Base-by-base conservation (phyloP, 257 asterid genomes). In the Forsythia suspensa region DNA sequence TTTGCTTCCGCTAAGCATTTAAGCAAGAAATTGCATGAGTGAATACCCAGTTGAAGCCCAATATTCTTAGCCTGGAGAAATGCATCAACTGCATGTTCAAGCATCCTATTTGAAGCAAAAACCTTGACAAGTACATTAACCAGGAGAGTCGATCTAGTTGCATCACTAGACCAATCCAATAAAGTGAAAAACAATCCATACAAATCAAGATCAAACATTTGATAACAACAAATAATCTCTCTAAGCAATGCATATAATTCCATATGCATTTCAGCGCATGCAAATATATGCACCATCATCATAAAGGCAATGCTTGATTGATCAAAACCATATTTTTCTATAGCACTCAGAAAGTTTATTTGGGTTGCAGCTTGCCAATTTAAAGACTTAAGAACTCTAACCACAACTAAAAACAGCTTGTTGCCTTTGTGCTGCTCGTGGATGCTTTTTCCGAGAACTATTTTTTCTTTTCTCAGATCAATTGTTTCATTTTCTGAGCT, bases 21-120 rank as follows among this genome's bases (percentile, higher is more conserved):
- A 46, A 90, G 91, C 90, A 89, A 86, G 82, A 88, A 88, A 85
- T 90, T 90, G 81, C 90, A 88, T 3, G 94, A 74, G 5, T 81
- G 86, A 67, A 87, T 80, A 51, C 82, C 77, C 24, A 86, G 89
- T 80, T 74, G 82, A 63, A 87, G 41, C 70, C 92, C 90, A 70
- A 80, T 70, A 46, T 77, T 71, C 84, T 77, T 88, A 29, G 89
- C 86, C 76, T 65, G 88, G n/a, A 43, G 21, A 79, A 82, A 80
- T 24, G 76, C 88, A 79, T 85, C 87, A 20, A 92, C 38, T 13
- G 87, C 92, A 48, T 84, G 80, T 73, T 84, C 90, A 68, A 89
- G 78, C 82, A 90, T 20, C 38, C 70, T 42, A 80, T 87, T 88
- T 37, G 88, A 82, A 82, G 95, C 88, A 82, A 90, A 88, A 75